Percentiles rank a stretch among this genome's conserved stretches.
Evolutionary conservation across 495 filamentous ascomycete species (phyloP).

Genomic region (Podospora comata): DNA sequence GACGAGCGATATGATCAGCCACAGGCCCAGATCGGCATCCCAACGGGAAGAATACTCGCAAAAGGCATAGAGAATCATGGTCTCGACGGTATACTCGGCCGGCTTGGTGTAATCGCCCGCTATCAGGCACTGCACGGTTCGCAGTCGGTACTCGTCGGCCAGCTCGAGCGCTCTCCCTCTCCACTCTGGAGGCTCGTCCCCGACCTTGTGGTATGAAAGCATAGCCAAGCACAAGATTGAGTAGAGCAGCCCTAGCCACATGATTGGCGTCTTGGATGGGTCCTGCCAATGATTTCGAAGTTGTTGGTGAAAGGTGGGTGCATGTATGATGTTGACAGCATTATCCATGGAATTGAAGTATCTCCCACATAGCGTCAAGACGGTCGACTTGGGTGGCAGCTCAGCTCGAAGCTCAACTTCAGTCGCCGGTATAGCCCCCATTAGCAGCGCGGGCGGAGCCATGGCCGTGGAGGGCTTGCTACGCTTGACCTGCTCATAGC

Average conservation of each 20-base stretch:
- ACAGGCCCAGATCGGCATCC: constrained; percentile 77
- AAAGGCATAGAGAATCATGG: constrained; percentile 79
- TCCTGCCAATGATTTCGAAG: constrained; percentile 87
- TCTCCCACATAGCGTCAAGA: constrained; percentile 74
- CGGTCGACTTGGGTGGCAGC: constrained; percentile 74
- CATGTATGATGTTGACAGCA: constrained; percentile 71
- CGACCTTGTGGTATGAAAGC: constrained; percentile 84
- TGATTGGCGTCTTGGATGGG: constrained; percentile 71
- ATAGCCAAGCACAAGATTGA: constrained; percentile 85
- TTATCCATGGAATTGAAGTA: constrained; percentile 61
- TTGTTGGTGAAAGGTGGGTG: constrained; percentile 79
- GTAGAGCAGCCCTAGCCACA: constrained; percentile 89
- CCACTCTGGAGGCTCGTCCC: constrained; percentile 88
- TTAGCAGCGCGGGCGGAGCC: constrained; percentile 67
- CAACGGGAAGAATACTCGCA: constrained; percentile 74
- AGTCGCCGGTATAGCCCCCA: constrained; percentile 65
- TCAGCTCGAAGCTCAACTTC: constrained; percentile 73
- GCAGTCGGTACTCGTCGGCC: constrained; percentile 71
- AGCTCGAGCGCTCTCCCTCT: constrained; percentile 68
- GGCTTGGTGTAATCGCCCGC: constrained; percentile 89
- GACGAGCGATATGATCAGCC: constrained; percentile 77
- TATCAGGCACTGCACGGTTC: constrained; percentile 83
- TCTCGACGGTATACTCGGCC: constrained; percentile 80
- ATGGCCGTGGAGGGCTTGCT: constrained; percentile 56
- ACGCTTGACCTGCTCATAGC: constrained; percentile 62